A percentile compares a stretch with the other conserved stretches of the same genome.
Evolutionary conservation across 805 yeast genomes (phyloP).

Genomic region (Sugiyamaella smithiae): DNA sequence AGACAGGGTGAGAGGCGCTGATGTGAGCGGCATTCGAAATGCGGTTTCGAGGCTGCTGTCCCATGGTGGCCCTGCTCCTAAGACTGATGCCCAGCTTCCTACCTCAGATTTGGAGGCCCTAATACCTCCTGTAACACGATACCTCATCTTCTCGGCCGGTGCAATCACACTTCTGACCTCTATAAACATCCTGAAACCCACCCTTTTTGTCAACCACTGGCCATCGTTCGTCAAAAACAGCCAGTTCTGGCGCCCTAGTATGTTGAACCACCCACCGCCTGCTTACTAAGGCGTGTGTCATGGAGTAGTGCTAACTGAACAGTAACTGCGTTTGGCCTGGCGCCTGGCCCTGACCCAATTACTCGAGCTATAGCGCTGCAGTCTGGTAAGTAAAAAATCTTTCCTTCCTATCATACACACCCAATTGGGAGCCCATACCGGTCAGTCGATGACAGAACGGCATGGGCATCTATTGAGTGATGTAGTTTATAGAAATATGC

Average conservation of each 20-base stretch:
- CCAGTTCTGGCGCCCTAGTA: constrained; percentile 28
- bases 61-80: background rate
- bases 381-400: background rate
- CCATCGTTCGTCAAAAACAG: constrained; percentile 12
- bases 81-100: no score
- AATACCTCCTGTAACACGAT: constrained; percentile 27
- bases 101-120: constrained; percentile 19
- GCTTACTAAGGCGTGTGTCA: constrained; percentile 5
- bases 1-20: constrained; percentile 39
- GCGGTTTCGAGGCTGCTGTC: background rate
- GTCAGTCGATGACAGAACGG: background rate
- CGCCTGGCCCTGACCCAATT: no score
- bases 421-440: background rate
- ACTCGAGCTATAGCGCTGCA: no score
- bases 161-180: constrained; percentile 15
- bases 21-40: constrained; percentile 18
- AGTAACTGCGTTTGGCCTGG: background rate
- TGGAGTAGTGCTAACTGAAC: background rate
- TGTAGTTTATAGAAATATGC: background rate
- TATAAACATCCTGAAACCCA: constrained; percentile 5
- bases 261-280: constrained; percentile 21
- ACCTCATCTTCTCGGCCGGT: constrained; percentile 15
- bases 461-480: constrained; percentile 4
- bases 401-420: background rate
- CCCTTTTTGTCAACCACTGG: constrained; percentile 19